A percentile compares a stretch with the other conserved stretches of the same genome.
Conservation (phyloP, 169 alveolate genomes). For the Eimeria tenella region DNA sequence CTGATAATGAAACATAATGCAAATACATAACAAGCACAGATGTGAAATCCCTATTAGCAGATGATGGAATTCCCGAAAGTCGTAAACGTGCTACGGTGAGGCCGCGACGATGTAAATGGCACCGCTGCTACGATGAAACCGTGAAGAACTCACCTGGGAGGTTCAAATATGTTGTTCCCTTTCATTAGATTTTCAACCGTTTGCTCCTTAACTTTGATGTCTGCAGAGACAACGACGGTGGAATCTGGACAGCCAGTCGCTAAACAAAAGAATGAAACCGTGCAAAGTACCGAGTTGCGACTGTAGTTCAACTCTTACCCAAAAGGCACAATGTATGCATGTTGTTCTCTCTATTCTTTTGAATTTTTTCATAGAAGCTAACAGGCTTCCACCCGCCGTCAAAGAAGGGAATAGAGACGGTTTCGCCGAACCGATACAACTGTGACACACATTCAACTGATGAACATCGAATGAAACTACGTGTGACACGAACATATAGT, state of each 20-base stretch:
- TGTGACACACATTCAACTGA: slow-evolving; percentile 52
- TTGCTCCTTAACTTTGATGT: slow-evolving; percentile 98
- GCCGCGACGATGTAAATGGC: no score
- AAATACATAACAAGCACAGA: not conserved
- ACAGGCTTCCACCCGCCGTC: slow-evolving; percentile 98
- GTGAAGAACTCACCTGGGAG: slow-evolving; percentile 90
- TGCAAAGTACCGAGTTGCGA: no score
- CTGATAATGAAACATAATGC: slow-evolving; percentile 24
- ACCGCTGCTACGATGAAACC: not conserved
- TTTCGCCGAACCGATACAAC: slow-evolving; percentile 98
- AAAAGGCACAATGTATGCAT: slow-evolving; percentile 98
- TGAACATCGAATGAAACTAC: not conserved
- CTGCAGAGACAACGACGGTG: slow-evolving; percentile 82
- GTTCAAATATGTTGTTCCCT: slow-evolving; percentile 95
- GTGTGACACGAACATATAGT: not conserved
- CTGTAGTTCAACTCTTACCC: slow-evolving; percentile 72
- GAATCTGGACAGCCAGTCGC: not conserved
- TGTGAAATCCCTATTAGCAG: no score
- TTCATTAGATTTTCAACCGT: slow-evolving; percentile 96
- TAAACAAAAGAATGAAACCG: no score
- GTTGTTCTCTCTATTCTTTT: slow-evolving; percentile 89
- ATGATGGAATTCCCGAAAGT: no score
- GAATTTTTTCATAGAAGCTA: slow-evolving; percentile 96
- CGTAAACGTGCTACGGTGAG: no score
- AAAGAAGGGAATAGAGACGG: slow-evolving; percentile 98